A percentile compares a stretch with the other conserved stretches of the same genome.
Evolutionary conservation across 345 rosid genomes (phyloP).

Genomic region (Murraya paniculata): DNA sequence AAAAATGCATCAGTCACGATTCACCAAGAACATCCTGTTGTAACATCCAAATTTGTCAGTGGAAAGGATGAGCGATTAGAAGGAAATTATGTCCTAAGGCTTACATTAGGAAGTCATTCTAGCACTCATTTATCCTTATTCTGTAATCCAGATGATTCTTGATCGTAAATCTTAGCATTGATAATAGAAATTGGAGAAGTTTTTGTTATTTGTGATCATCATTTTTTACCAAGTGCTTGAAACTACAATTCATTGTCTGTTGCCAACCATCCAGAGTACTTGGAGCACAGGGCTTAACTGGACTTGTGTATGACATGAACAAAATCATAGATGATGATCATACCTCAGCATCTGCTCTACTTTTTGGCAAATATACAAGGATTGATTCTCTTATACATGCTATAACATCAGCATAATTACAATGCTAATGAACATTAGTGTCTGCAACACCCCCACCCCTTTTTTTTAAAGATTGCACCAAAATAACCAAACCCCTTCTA

Average conservation of each 20-base stretch:
- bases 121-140: background rate
- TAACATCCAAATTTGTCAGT: background rate
- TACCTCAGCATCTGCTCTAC: background rate
- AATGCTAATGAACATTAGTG: background rate
- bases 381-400: background rate
- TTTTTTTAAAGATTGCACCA: no score
- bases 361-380: background rate
- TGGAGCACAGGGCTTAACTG: background rate
- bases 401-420: conserved; percentile 2
- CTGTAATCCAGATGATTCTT: background rate
- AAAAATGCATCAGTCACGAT: background rate
- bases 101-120: background rate
- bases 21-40: background rate
- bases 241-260: background rate
- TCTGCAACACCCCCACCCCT: no score
- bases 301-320: background rate
- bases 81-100: background rate
- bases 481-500: background rate
- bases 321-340: background rate
- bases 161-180: background rate
- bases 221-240: background rate
- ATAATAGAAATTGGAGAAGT: background rate
- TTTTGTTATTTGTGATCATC: background rate
- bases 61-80: background rate
- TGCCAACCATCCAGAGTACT: background rate